A percentile compares a stretch with the other conserved stretches of the same genome.
Evolutionary conservation across 306 rosid species (phyloP).

Genomic region (Gastrolobium villosum): DNA sequence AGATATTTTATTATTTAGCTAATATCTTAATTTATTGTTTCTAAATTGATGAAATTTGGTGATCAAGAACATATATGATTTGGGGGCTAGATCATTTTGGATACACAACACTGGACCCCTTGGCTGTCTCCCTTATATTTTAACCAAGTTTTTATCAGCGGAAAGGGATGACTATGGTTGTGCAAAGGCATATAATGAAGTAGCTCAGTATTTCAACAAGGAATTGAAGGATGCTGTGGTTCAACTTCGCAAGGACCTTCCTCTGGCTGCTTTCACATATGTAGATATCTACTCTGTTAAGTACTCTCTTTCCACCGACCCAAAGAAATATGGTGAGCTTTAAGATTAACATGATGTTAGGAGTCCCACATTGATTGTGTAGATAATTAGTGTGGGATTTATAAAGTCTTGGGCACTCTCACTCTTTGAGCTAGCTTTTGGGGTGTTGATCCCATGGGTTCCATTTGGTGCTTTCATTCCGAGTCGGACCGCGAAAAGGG

Average conservation of each 20-base stretch:
- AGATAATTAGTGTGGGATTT: no score
- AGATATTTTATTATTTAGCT: neutral
- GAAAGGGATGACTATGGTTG: constrained; percentile 61
- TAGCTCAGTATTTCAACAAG: constrained; percentile 62
- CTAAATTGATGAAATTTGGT: constrained; percentile 3
- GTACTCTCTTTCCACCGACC: constrained; percentile 50
- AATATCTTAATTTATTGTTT: neutral
- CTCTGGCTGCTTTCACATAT: constrained; percentile 64
- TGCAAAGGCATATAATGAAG: constrained; percentile 60
- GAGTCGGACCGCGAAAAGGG: no score
- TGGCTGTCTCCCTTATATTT: constrained; percentile 48
- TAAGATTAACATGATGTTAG: constrained; percentile 4
- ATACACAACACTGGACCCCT: constrained; percentile 56
- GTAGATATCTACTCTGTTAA: constrained; percentile 59
- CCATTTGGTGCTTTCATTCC: no score
- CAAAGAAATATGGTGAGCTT: constrained; percentile 60
- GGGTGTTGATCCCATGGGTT: no score
- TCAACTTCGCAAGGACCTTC: constrained; percentile 60
- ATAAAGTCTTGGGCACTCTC: no score
- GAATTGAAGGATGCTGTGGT: constrained; percentile 59
- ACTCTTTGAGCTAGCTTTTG: no score
- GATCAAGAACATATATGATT: constrained; percentile 43
- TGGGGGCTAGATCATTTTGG: constrained; percentile 58
- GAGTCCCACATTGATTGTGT: no score
- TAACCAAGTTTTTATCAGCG: constrained; percentile 21